Evolutionary conservation across 305 asterid species (phyloP).

Genomic region (Caryopteris hybrid): DNA sequence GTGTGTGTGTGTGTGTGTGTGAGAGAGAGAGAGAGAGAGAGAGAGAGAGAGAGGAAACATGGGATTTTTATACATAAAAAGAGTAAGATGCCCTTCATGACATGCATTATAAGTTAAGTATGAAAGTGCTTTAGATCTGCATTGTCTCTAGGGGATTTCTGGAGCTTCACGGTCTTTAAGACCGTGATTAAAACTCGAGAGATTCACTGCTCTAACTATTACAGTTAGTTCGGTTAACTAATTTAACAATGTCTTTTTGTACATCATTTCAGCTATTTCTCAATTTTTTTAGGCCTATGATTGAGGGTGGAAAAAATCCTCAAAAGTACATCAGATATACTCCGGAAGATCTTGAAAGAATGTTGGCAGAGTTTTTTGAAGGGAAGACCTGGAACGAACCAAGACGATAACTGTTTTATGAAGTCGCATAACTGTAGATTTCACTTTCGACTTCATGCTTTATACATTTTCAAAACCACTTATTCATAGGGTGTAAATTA

Average conservation of each 20-base stretch:
- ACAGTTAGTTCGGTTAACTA: no score
- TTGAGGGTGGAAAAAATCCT: slow-evolving; percentile 87
- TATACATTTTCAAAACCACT: neutral
- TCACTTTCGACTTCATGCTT: neutral
- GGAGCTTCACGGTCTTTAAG: no score
- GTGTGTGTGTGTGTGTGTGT: no score
- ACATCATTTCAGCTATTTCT: neutral
- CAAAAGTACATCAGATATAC: slow-evolving; percentile 70
- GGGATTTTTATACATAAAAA: neutral
- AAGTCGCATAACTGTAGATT: neutral
- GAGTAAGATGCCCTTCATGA: neutral
- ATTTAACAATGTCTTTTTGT: neutral
- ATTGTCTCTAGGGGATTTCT: no score
- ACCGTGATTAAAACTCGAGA: neutral
- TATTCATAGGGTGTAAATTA: neutral
- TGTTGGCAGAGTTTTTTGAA: slow-evolving; percentile 94
- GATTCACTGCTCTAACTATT: no score
- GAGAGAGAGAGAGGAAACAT: neutral
- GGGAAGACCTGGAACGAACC: slow-evolving; percentile 81
- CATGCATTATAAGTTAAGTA: no score
- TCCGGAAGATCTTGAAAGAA: slow-evolving; percentile 90
- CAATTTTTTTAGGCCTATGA: slow-evolving; percentile 53
- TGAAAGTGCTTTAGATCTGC: neutral
- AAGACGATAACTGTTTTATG: slow-evolving; percentile 31
- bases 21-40: neutral